Evolutionary conservation across 345 rosid species (phyloP).

Genomic region (Fremontodendron californicum): DNA sequence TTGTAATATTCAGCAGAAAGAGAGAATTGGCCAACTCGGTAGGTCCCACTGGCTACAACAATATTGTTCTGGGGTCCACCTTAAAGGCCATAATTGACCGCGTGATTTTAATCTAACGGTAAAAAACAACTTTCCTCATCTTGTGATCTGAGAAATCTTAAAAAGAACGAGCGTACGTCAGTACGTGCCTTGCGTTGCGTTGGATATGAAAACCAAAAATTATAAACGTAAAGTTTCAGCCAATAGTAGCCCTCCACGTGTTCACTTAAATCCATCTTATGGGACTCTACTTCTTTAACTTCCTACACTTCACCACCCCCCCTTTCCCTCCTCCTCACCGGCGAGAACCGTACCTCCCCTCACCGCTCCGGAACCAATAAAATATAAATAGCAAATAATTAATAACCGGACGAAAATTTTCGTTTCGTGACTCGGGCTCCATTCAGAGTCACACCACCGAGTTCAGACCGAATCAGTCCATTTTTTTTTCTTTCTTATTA

Average conservation of each 20-base stretch:
- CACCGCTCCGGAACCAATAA: neutral
- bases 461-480: neutral
- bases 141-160: neutral
- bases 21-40: neutral
- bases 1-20: neutral
- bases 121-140: neutral
- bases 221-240: neutral
- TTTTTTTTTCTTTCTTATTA: too few species aligned
- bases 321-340: neutral
- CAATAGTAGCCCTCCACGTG: neutral
- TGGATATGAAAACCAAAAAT: neutral
- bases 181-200: neutral
- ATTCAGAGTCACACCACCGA: neutral
- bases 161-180: neutral
- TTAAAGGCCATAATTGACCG: neutral
- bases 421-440: slow-evolving; percentile 3
- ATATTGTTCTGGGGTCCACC: neutral
- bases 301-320: neutral
- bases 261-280: neutral
- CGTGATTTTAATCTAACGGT: neutral
- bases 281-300: neutral
- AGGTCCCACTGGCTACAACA: neutral
- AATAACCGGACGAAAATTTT: neutral
- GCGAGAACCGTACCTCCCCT: neutral
- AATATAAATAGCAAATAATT: neutral